These are phyloP conservation scores for Wickerhamiella azyma DNA, from an alignment of 805 yeast genomes.

Conservation along the genomic window DNA sequence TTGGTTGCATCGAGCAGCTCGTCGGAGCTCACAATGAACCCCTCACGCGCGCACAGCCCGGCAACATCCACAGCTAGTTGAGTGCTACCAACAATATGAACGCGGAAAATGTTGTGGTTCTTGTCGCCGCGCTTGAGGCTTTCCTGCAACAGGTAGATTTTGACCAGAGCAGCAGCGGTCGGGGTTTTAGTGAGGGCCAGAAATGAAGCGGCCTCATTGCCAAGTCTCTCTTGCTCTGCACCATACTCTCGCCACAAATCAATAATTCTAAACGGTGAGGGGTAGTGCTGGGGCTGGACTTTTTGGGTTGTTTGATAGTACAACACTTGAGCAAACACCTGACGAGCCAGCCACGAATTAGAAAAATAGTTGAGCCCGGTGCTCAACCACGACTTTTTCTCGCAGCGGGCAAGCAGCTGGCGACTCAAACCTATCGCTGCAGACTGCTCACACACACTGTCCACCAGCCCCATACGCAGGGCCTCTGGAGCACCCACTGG, in stretches of 20 bases:
- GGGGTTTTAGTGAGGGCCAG: neutral
- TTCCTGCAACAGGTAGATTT: slow-evolving; percentile 1
- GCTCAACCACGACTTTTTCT: neutral
- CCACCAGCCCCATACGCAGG: slow-evolving; percentile 34
- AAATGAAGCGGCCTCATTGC: slow-evolving; percentile 1
- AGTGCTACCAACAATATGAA: slow-evolving; percentile 3
- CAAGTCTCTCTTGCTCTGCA: neutral
- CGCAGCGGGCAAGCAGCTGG: neutral
- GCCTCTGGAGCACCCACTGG: slow-evolving; percentile 33
- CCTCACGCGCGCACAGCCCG: slow-evolving; percentile 3
- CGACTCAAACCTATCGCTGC: neutral
- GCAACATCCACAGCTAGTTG: slow-evolving; percentile 1
- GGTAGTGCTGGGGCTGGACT: slow-evolving; percentile 1
- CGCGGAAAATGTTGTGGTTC: neutral
- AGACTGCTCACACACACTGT: neutral
- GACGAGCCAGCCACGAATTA: slow-evolving; percentile 1
- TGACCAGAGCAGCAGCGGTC: neutral
- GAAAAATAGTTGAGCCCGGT: neutral
- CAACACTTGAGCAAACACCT: neutral
- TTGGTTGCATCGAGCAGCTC: neutral
- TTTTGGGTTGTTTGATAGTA: neutral
- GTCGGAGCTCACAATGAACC: neutral
- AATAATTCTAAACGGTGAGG: slow-evolving; percentile 3
- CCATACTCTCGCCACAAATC: slow-evolving; percentile 4
- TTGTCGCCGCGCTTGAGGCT: slow-evolving; percentile 4